Base-by-base conservation (phyloP, 1,284 basidiomycete species). In the Leccinum subrobustum region DNA sequence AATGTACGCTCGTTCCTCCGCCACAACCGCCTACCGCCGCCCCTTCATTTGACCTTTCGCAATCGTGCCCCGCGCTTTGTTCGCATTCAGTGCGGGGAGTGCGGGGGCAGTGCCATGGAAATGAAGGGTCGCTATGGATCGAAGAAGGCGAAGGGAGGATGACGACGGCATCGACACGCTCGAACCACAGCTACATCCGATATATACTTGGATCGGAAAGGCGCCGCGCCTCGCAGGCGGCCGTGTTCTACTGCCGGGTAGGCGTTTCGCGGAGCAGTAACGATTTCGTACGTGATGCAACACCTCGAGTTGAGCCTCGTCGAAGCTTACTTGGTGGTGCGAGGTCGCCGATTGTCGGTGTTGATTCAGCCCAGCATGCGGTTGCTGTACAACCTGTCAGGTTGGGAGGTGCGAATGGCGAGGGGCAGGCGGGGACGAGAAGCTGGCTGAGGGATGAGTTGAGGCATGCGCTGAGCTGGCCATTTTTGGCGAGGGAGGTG, bases 211-310 rank as follows among this genome's bases (percentile, higher is more conserved):
- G 52, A 33, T 52, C 29, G 52, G 20, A 33, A 52, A 20, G 1
- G 29, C 51, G n/a, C 51, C 77, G 31, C 9, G 52, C 18, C 52
- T 52, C 12, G 29, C 52, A 33, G 52, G 51, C 8, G 51, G 51
- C 3, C 51, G 51, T n/a, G 29, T 52, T 4, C 29, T 52, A n/a
- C 18, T 52, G 52, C n/a, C 52, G 2, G 29, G 52, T 52, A 7
- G 52, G 52, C 11, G 52, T 52, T 25, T 52, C 52, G n/a, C 52
- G 52, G 29, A 52, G 52, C 14, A 29, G 51, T 20, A 29, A 52
- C 51, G 51, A 52, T 52, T 0, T 3, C 51, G 29, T 52, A 52
- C 12, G 51, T 52, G 29, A 52, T 52, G 29, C 18, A 52, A 12
- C 29, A 52, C 18, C 51, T 52, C 29, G 29, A 3, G 6, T 20